phyloP scores from a whole-genome alignment of 2,329 filamentous ascomycete genomes.

The Emericellopsis atlantica region DNA sequence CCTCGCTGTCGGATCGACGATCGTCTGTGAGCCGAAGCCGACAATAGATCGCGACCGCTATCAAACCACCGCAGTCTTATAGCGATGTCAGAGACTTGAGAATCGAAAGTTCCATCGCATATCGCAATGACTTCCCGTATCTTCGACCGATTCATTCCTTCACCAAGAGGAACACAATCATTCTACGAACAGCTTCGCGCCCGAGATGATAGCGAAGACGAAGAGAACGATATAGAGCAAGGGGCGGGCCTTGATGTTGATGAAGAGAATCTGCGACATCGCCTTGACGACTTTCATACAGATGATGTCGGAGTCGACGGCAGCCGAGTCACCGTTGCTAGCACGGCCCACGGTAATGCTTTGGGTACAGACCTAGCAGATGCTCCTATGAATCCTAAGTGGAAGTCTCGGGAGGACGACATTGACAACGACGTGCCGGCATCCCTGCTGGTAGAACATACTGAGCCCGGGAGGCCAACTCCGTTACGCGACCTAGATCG shows the following conservation, averaged over 20 bases:
- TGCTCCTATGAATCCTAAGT: neutral
- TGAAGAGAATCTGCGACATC: conserved; percentile 38
- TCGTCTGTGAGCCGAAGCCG: too few species aligned
- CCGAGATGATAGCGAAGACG: conserved; percentile 15
- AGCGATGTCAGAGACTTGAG: too few species aligned
- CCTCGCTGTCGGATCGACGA: too few species aligned
- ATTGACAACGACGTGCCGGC: conserved; percentile 49
- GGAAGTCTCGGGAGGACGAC: conserved; percentile 27
- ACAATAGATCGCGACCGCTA: too few species aligned
- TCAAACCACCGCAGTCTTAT: too few species aligned
- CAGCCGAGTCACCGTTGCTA: conserved; percentile 30
- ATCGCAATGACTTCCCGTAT: conserved; percentile 4
- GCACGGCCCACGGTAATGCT: conserved; percentile 8
- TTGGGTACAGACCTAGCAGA: too few species aligned
- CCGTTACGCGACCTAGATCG: neutral
- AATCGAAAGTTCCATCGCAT: too few species aligned
- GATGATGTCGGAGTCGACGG: conserved; percentile 30
- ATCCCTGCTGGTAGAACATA: conserved; percentile 47
- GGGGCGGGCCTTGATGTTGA: conserved; percentile 20
- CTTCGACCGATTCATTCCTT: conserved; percentile 3
- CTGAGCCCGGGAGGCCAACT: conserved; percentile 12
- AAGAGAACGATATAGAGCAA: conserved; percentile 2
- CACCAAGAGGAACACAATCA: conserved; percentile 14
- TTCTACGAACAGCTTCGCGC: conserved; percentile 37
- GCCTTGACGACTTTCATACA: conserved; percentile 37